A percentile compares a stretch with the other conserved stretches of the same genome.
Evolutionary conservation across 2,329 filamentous ascomycete species (phyloP).

Genomic region (Karstenula rhodostoma): DNA sequence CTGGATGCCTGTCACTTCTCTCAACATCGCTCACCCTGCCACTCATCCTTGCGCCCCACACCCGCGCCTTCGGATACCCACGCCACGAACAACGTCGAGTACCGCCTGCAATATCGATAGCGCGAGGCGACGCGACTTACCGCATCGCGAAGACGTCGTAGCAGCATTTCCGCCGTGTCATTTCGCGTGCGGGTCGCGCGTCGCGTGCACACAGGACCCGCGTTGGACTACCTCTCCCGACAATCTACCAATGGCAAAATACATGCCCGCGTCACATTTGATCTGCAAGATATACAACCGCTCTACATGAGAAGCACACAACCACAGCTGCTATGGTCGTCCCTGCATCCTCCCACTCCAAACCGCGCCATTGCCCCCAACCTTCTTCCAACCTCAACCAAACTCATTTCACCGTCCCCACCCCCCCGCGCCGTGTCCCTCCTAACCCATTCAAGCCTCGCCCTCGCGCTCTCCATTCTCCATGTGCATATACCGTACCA

Average conservation of each 20-base stretch:
- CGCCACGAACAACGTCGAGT: conserved; percentile 4
- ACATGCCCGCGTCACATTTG: background rate
- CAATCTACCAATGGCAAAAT: background rate
- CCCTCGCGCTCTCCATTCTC: background rate
- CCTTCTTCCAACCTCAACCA: background rate
- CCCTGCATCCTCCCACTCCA: conserved; percentile 7
- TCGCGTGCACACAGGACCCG: background rate
- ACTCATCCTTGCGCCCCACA: conserved; percentile 4
- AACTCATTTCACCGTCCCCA: background rate
- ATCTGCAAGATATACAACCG: conserved; percentile 12
- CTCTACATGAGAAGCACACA: conserved; percentile 13
- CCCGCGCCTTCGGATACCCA: background rate
- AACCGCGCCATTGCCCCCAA: background rate
- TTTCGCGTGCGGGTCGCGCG: background rate
- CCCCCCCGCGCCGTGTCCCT: background rate
- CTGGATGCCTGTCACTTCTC: conserved; percentile 3
- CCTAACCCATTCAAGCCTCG: conserved; percentile 10
- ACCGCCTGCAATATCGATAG: background rate
- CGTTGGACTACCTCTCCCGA: background rate
- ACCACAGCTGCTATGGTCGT: conserved; percentile 16
- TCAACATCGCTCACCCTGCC: background rate
- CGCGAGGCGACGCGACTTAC: background rate
- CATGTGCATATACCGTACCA: background rate
- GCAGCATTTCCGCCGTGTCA: background rate
- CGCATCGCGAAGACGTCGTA: background rate